Percentiles rank a stretch among this genome's conserved stretches.
Conservation (phyloP, 2,329 filamentous ascomycete genomes). For the Cladosporium oxysporum region DNA sequence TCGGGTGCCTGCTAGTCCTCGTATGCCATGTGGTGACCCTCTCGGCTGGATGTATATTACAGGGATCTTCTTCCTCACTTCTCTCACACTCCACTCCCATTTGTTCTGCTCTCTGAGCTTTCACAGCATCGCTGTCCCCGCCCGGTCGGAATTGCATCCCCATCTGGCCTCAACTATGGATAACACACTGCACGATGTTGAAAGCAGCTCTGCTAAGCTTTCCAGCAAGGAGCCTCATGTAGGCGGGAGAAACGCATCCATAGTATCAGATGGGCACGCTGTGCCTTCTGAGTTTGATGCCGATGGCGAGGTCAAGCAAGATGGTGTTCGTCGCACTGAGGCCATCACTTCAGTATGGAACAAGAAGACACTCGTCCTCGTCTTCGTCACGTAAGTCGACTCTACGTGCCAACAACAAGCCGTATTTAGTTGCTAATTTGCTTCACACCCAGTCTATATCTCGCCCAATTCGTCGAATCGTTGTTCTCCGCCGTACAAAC, state of each 20-base stretch:
- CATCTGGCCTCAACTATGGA: neutral
- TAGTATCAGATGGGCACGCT: neutral
- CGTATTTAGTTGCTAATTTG: neutral
- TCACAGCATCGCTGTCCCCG: neutral
- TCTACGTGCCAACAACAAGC: neutral
- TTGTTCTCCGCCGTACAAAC: constrained; percentile 46
- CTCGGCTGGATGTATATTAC: neutral
- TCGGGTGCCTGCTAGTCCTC: constrained; percentile 4
- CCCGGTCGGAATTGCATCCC: neutral
- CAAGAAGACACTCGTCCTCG: constrained; percentile 21
- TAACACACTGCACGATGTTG: neutral
- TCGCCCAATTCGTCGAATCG: constrained; percentile 54
- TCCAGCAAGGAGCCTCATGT: neutral
- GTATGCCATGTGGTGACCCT: neutral
- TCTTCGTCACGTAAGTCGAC: constrained; percentile 12
- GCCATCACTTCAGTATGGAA: constrained; percentile 25
- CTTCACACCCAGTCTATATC: constrained; percentile 42
- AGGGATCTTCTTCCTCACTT: neutral
- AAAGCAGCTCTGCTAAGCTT: neutral
- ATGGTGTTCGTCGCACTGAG: constrained; percentile 24
- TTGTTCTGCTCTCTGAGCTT: neutral
- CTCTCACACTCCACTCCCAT: neutral
- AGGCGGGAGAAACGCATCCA: neutral
- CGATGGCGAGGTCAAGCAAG: constrained; percentile 21
- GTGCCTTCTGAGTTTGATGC: constrained; percentile 4